These are phyloP conservation scores for Podaxis sp. DNA, from an alignment of 768 basidiomycete genomes.

Conservation along the genomic window DNA sequence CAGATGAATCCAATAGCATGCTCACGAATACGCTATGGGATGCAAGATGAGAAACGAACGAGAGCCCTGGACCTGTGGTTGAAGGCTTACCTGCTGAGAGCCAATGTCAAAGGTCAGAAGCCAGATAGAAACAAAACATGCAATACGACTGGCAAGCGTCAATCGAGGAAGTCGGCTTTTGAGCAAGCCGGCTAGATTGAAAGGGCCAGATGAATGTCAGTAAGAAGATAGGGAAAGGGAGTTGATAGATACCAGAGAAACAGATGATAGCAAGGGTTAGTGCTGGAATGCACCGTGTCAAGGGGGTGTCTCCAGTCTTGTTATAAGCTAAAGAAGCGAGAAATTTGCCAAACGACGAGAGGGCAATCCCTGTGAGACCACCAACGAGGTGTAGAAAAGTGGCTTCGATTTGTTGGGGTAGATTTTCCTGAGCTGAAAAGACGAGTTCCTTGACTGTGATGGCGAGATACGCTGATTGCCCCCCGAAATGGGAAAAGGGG, in stretches of 20 bases:
- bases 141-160: conserved; percentile 38
- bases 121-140: conserved; percentile 45
- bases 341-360: conserved; percentile 19
- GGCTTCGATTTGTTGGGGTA: conserved; percentile 44
- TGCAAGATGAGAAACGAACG: background rate
- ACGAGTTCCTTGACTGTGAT: conserved; percentile 41
- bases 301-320: conserved; percentile 17
- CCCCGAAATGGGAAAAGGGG: conserved; percentile 35
- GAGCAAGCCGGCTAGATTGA: conserved; percentile 18
- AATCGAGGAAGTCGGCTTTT: conserved; percentile 44
- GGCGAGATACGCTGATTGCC: conserved; percentile 32
- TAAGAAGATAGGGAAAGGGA: background rate
- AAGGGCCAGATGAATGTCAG: background rate
- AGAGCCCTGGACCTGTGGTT: background rate
- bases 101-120: conserved; percentile 35
- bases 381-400: conserved; percentile 40
- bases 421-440: conserved; percentile 40
- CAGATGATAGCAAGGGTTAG: conserved; percentile 34
- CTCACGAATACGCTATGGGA: conserved; percentile 18
- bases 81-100: conserved; percentile 23
- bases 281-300: conserved; percentile 32
- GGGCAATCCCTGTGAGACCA: conserved; percentile 33
- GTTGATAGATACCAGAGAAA: conserved; percentile 29
- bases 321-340: conserved; percentile 15
- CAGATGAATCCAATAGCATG: conserved; percentile 32